These are phyloP conservation scores for Candida glucosophila DNA, from an alignment of 1,139 yeast genomes.

Conservation along the genomic window DNA sequence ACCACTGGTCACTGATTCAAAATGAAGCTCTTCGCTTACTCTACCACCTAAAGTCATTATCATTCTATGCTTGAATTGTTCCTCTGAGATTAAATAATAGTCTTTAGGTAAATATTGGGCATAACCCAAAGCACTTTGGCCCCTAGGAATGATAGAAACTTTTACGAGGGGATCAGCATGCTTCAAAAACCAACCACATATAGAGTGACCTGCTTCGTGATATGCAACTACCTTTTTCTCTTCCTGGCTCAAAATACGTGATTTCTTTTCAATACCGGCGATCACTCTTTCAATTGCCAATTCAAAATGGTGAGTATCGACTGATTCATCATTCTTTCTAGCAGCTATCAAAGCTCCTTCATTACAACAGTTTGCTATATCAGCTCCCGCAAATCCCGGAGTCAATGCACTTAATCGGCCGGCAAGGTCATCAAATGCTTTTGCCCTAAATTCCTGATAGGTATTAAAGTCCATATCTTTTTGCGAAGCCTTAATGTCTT, in stretches of 20 bases:
- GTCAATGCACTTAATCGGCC: conserved; percentile 73
- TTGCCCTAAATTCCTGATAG: conserved; percentile 37
- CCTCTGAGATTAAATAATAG: conserved; percentile 55
- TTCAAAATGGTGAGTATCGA: conserved; percentile 58
- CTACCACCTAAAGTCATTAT: conserved; percentile 78
- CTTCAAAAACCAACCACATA: conserved; percentile 70
- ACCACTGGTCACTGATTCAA: conserved; percentile 71
- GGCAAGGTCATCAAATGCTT: conserved; percentile 50
- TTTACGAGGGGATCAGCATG: conserved; percentile 71
- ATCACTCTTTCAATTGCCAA: conserved; percentile 76
- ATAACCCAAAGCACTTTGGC: conserved; percentile 78
- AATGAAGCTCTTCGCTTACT: conserved; percentile 70
- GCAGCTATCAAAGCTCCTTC: conserved; percentile 83
- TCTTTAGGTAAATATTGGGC: conserved; percentile 80
- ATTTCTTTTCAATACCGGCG: conserved; percentile 72
- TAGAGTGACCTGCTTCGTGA: conserved; percentile 81
- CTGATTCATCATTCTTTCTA: conserved; percentile 49
- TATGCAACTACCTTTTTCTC: conserved; percentile 73
- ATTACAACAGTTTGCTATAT: conserved; percentile 75
- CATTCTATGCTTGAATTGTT: conserved; percentile 65
- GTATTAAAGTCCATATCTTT: conserved; percentile 37
- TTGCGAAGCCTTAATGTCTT: conserved; percentile 31
- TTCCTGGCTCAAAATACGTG: conserved; percentile 57
- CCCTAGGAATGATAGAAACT: conserved; percentile 77
- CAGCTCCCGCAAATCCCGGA: conserved; percentile 84